Base-by-base conservation (phyloP, 2,329 filamentous ascomycete genomes). In the Calonectria multiphialidica region DNA sequence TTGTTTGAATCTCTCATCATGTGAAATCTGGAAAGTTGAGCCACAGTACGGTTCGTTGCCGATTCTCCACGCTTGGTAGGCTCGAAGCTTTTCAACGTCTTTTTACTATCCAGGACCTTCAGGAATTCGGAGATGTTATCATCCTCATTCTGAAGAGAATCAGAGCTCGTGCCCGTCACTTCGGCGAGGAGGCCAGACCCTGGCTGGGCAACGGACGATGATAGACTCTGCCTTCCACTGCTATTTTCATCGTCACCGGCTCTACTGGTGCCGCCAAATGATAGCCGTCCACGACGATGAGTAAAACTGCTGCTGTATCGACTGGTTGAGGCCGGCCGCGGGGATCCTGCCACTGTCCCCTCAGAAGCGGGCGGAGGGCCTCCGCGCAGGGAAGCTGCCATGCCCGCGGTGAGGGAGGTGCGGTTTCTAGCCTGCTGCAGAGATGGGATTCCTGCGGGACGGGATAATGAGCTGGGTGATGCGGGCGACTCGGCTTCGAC, bases 231-330 rank as follows among this genome's bases (percentile, higher is more conserved):
- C 76, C 93, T 93, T n/a, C 93, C 94, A 80, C 96, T 98, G 83
- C 93, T 95, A 42, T 87, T 87, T 79, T 95, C 94, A 73, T 95
- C 93, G 65, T 95, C 93, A 1, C 83, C 86, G 2, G 86, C 87
- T 74, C 89, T 92, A 80, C 93, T 94, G 23, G 90, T 89, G 23
- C 93, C 93, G 37, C 94, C 93, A 69, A 93, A 93, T 0, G 95
- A 97, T 28, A 93, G 91, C 53, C 95, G 91, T 33, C 91, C 93
- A 67, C 94, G 91, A 55, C 97, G 91, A 81, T 98, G 95, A 8
- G 93, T 94, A 80, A 99, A 99, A 80, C 96, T 98, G 83, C 96
- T 98, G 83, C 95, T 98, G 81, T 97, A 98, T 57, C 94, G 92
- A 72, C 92, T 93, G n/a, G 94, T 92, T 0, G 93, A 91, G 10